Evolutionary conservation across 805 yeast species (phyloP), one percentile per base, ranked within the genome.

Genomic region (Lipomyces starkeyi): DNA sequence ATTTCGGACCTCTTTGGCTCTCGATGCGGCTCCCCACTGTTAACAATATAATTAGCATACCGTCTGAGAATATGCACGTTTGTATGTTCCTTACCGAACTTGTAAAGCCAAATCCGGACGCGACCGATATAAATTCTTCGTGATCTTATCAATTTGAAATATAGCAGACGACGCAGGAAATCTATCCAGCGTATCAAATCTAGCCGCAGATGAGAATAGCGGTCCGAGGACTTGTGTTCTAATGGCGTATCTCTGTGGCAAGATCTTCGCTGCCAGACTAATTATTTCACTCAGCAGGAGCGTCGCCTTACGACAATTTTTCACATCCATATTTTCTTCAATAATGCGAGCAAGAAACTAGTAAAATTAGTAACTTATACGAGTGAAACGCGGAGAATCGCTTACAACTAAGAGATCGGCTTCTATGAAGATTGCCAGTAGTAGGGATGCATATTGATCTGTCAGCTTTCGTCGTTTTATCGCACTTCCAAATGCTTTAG

Each of bases 381-480:
- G 14, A 13, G 34, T n/a, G 7, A 25, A 3, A 11, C 4, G 8
- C 11, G 17, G 11, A 25, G n/a, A 29, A 25, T 20, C 22, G 34
- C 56, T 53, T 29, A 53, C 56, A 4, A n/a, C n/a, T 53, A 68
- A 25, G 32, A 71, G 57, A 25, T 66, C 74, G 54, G 67, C 79
- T 25, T 73, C 69, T 47, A 90, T 76, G n/a, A 91, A 80, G 0
- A 87, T 79, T 4, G 83, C 78, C 0, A 89, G 77, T 2, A 93
- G 67, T 2, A 91, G 76, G 0, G 97, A 89, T 2, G 87, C 82
- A 73, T 86, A 88, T 71, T 93, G 97, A 54, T 87, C 86, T 0
- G 85, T 59, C 58, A 71, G 67, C 11, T 74, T 61, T 5, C 29
- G 53, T 27, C 64, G 49, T 7, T 61, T 43, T 53, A 17, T 25